A percentile compares a stretch with the other conserved stretches of the same genome.
Conservation (phyloP, 2,329 filamentous ascomycete genomes). For the Sporothrix sp. region DNA sequence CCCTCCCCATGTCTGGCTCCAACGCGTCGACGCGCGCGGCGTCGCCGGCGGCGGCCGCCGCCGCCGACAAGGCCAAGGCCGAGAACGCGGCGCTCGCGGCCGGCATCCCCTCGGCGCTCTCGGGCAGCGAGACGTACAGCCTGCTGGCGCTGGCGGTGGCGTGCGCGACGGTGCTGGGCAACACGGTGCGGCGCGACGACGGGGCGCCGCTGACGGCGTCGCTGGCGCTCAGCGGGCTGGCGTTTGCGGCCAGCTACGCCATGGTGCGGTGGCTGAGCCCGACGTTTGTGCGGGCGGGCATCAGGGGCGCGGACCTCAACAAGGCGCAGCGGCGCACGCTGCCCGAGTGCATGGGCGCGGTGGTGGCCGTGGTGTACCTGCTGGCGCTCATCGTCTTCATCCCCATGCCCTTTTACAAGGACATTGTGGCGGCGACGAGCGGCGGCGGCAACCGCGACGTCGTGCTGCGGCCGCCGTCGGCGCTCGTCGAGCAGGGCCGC, state of each 20-base stretch:
- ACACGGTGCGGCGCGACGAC: conserved; percentile 76
- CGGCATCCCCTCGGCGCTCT: conserved; percentile 29
- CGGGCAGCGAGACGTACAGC: conserved; percentile 41
- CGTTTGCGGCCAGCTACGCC: conserved; percentile 71
- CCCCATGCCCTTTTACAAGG: conserved; percentile 95
- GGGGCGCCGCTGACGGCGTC: conserved; percentile 85
- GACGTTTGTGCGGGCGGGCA: conserved; percentile 76
- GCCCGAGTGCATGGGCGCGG: conserved; percentile 91
- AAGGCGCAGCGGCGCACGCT: conserved; percentile 62
- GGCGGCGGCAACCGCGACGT: conserved; percentile 88
- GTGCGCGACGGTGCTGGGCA: conserved; percentile 64
- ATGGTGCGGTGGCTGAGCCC: conserved; percentile 90
- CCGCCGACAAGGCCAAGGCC: background rate
- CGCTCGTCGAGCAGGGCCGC: conserved; percentile 69
- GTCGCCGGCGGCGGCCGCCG: background rate
- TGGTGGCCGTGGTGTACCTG: conserved; percentile 88
- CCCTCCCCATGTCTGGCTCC: background rate
- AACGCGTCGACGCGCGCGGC: background rate
- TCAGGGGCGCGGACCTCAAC: conserved; percentile 83
- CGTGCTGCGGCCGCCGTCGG: conserved; percentile 62
- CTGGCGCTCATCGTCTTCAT: conserved; percentile 85
- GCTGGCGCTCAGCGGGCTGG: conserved; percentile 73
- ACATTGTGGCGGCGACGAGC: conserved; percentile 89
- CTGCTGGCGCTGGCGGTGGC: conserved; percentile 56
- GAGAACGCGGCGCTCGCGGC: conserved; percentile 12